Conservation (phyloP, 371 early-diverging fungal genomes). For the Syncephalastrum racemosum region DNA sequence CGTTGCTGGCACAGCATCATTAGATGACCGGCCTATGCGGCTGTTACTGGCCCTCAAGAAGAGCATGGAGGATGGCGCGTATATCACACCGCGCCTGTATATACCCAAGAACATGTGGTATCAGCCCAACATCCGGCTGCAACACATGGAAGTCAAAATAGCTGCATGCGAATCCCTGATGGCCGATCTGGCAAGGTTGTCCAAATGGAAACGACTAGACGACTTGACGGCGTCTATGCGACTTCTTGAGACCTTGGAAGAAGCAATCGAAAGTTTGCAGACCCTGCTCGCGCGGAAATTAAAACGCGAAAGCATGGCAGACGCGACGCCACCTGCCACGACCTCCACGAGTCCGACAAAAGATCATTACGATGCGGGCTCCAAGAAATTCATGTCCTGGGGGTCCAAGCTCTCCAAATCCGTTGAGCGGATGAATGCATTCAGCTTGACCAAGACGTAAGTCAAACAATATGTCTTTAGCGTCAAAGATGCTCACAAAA, state of each 20-base stretch:
- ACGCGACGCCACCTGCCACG: neutral
- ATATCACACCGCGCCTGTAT: conserved; percentile 53
- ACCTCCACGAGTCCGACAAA: neutral
- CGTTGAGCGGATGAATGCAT: conserved; percentile 54
- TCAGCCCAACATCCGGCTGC: conserved; percentile 50
- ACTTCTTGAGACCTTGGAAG: conserved; percentile 35
- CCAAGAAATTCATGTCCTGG: conserved; percentile 44
- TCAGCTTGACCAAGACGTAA: conserved; percentile 47
- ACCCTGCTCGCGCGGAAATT: conserved; percentile 40
- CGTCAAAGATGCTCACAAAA: neutral
- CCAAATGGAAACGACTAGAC: conserved; percentile 36
- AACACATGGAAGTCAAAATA: conserved; percentile 55
- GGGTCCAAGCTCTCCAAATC: conserved; percentile 50
- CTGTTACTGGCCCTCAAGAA: conserved; percentile 43
- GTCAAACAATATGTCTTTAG: neutral
- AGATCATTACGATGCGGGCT: neutral
- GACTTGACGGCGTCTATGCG: conserved; percentile 31
- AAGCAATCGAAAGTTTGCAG: conserved; percentile 32
- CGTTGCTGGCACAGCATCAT: neutral
- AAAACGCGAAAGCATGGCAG: conserved; percentile 32
- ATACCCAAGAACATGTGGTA: conserved; percentile 63
- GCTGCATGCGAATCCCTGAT: conserved; percentile 49
- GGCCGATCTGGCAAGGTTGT: conserved; percentile 31
- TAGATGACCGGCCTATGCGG: conserved; percentile 16
- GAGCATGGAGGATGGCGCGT: conserved; percentile 53